A percentile compares a stretch with the other conserved stretches of the same genome.
phyloP scores from a whole-genome alignment of 257 asterid species.

The Haberlea rhodopensis region DNA sequence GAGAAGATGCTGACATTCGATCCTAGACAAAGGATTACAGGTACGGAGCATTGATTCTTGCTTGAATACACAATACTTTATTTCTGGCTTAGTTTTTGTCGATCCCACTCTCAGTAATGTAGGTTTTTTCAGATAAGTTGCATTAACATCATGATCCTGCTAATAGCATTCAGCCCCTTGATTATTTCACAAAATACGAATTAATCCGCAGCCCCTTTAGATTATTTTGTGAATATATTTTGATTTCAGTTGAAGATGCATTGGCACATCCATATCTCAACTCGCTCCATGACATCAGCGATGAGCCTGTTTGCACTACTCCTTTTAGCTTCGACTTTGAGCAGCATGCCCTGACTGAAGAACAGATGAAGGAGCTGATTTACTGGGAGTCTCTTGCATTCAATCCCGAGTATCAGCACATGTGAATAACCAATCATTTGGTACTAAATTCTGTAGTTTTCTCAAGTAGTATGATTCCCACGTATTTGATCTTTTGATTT shows the following conservation, averaged over 20 bases:
- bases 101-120: no score
- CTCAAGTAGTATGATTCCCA: background rate
- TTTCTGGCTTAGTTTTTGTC: no score
- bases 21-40: conserved; percentile 88
- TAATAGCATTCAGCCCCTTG: background rate
- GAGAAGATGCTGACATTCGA: conserved; percentile 96
- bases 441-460: background rate
- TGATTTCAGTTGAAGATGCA: conserved; percentile 82
- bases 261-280: conserved; percentile 88
- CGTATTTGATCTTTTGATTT: background rate
- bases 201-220: background rate
- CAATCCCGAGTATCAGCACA: conserved; percentile 78
- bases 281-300: conserved; percentile 95
- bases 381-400: conserved; percentile 84
- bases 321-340: conserved; percentile 97
- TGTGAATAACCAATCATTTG: conserved; percentile 33
- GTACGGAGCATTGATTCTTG: conserved; percentile 33
- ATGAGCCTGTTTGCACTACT: conserved; percentile 74
- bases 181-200: background rate
- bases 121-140: background rate
- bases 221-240: background rate
- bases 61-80: no score
- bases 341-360: conserved; percentile 87
- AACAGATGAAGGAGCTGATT: conserved; percentile 95
- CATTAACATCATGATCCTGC: background rate